Conservation (phyloP, 1,284 basidiomycete species). For the Puccinia coronata region DNA sequence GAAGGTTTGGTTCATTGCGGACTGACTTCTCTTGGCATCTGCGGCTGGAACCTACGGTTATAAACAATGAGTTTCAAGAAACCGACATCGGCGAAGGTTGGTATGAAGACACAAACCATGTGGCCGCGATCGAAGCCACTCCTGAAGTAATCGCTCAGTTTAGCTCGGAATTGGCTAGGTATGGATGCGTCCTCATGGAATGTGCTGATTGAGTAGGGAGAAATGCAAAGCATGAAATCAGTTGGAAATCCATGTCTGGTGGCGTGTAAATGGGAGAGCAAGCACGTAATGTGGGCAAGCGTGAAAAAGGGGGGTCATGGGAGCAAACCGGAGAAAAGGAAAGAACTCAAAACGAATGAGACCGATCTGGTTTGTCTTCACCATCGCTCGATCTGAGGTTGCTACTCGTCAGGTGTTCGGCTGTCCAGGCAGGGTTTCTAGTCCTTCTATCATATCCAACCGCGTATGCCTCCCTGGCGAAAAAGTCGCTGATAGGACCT, state of each 20-base stretch:
- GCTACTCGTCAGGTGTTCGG: conserved; percentile 54
- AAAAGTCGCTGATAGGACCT: conserved; percentile 81
- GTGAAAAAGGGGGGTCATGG: neutral
- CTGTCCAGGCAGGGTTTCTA: conserved; percentile 78
- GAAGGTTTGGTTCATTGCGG: conserved; percentile 97
- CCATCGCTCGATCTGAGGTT: conserved; percentile 31
- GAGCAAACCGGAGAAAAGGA: neutral
- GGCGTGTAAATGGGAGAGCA: neutral
- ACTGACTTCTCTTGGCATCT: conserved; percentile 78
- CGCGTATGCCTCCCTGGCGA: conserved; percentile 78
- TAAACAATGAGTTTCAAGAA: neutral
- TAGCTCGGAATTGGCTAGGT: conserved; percentile 78
- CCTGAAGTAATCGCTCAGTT: conserved; percentile 80
- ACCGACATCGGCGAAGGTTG: neutral
- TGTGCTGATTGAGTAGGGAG: conserved; percentile 52
- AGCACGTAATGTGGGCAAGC: neutral
- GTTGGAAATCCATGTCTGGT: conserved; percentile 67
- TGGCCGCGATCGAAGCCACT: conserved; percentile 97
- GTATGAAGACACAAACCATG: conserved; percentile 65
- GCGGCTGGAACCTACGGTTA: conserved; percentile 71
- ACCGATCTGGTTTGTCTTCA: conserved; percentile 48
- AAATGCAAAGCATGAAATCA: conserved; percentile 63
- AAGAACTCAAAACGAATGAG: conserved; percentile 48
- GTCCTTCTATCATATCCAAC: conserved; percentile 86
- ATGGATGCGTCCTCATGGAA: conserved; percentile 83